Evolutionary conservation across 805 yeast species (phyloP).

Genomic region (Kurtzmaniella cleridarum): DNA sequence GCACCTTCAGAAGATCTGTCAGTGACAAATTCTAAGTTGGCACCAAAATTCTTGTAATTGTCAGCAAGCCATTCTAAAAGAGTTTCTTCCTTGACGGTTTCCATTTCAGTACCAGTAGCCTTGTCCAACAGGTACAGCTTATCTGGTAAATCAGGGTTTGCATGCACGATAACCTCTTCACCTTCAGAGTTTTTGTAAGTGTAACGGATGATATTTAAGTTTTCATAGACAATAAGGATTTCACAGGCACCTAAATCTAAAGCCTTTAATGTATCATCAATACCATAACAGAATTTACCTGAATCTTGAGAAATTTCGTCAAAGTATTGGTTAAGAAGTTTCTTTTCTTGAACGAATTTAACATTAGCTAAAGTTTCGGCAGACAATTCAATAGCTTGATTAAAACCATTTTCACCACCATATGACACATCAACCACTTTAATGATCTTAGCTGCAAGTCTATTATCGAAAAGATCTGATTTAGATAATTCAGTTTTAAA

Average conservation of each 20-base stretch:
- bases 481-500: conserved; percentile 91
- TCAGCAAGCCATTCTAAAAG: conserved; percentile 98
- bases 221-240: conserved; percentile 86
- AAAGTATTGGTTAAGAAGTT: conserved; percentile 83
- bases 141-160: conserved; percentile 66
- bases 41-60: conserved; percentile 91
- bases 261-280: conserved; percentile 94
- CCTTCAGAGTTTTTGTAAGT: conserved; percentile 82
- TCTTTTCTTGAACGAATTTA: conserved; percentile 97
- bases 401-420: conserved; percentile 99
- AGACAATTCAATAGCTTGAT: conserved; percentile 96
- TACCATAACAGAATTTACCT: conserved; percentile 96
- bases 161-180: conserved; percentile 65
- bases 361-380: conserved; percentile 97
- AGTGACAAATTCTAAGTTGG: conserved; percentile 91
- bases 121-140: conserved; percentile 76
- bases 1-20: conserved; percentile 98
- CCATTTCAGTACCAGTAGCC: conserved; percentile 88
- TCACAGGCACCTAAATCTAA: conserved; percentile 96
- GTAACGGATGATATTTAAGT: conserved; percentile 79
- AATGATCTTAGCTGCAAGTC: conserved; percentile 81
- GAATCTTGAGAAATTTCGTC: conserved; percentile 97
- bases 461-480: conserved; percentile 88
- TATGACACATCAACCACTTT: conserved; percentile 95
- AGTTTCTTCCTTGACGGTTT: conserved; percentile 75